These are phyloP conservation scores for Volvox africanus DNA, from an alignment of 139 green algal species.

Conservation along the genomic window DNA sequence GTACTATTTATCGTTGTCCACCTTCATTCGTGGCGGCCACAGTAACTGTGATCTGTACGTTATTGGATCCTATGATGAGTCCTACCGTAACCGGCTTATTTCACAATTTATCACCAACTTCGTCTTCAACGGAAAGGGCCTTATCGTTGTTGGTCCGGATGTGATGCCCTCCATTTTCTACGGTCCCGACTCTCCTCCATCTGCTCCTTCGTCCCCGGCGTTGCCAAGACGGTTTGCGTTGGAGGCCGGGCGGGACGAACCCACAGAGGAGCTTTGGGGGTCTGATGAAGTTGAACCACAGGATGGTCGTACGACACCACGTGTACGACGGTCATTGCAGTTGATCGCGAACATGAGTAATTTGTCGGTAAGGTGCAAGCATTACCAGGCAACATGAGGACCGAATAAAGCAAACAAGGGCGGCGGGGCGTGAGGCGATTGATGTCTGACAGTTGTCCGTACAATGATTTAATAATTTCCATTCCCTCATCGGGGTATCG, in stretches of 20 bases:
- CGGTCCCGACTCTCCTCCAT: background rate
- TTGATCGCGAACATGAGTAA: background rate
- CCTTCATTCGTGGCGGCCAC: background rate
- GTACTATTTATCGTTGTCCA: background rate
- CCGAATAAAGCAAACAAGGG: no score
- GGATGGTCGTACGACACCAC: background rate
- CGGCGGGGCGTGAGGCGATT: no score
- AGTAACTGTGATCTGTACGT: conserved; percentile 33
- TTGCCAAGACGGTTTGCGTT: no score
- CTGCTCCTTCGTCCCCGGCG: no score
- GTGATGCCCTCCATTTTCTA: background rate
- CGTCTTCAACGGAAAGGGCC: background rate
- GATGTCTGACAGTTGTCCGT: no score
- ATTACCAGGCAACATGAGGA: no score
- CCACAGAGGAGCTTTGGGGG: no score
- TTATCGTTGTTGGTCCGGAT: conserved; percentile 4
- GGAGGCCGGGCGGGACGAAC: no score
- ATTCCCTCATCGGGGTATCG: no score
- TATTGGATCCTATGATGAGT: background rate
- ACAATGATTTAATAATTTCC: no score
- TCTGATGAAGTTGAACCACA: background rate
- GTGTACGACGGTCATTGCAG: background rate
- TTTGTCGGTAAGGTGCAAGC: background rate
- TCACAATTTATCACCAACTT: background rate
- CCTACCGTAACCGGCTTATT: background rate